Percentiles rank a stretch among this genome's conserved stretches.
Evolutionary conservation across 2,329 filamentous ascomycete genomes (phyloP).

Genomic region (Zymoseptoria passerinii): DNA sequence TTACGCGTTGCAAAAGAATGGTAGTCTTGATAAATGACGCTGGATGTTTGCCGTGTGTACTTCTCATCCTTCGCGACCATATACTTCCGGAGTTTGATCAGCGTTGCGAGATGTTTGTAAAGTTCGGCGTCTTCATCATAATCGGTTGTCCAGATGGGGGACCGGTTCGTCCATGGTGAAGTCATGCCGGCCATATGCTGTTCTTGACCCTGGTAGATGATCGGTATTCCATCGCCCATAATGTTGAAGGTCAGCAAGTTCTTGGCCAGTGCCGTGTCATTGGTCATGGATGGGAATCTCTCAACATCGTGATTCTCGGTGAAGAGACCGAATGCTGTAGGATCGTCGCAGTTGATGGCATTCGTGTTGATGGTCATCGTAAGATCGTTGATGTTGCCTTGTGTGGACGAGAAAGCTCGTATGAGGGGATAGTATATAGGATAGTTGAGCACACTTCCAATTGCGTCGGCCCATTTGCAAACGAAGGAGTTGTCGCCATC

Average conservation of each 20-base stretch:
- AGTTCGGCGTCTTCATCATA: constrained; percentile 36
- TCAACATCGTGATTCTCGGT: constrained; percentile 36
- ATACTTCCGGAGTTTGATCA: constrained; percentile 38
- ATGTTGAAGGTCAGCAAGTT: constrained; percentile 34
- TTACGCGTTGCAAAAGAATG: constrained; percentile 40
- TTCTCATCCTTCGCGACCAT: constrained; percentile 32
- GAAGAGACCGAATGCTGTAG: constrained; percentile 32
- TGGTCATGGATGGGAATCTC: constrained; percentile 32
- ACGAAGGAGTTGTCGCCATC: constrained; percentile 25
- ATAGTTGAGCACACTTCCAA: constrained; percentile 34
- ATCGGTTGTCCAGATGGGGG: constrained; percentile 31
- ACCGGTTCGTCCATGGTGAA: constrained; percentile 28
- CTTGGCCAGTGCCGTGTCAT: constrained; percentile 31
- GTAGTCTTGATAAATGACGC: constrained; percentile 37
- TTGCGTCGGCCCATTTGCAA: constrained; percentile 30
- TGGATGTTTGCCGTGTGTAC: constrained; percentile 37
- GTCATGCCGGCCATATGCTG: constrained; percentile 32
- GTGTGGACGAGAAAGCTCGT: constrained; percentile 29
- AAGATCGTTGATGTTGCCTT: constrained; percentile 33
- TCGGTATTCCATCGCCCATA: constrained; percentile 36
- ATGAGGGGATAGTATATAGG: constrained; percentile 33
- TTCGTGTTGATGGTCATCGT: constrained; percentile 28
- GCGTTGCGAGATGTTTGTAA: constrained; percentile 32
- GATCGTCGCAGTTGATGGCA: constrained; percentile 31
- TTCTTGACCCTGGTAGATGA: constrained; percentile 38